Conservation (phyloP, 768 basidiomycete genomes). For the Kwoniella bestiolae region DNA sequence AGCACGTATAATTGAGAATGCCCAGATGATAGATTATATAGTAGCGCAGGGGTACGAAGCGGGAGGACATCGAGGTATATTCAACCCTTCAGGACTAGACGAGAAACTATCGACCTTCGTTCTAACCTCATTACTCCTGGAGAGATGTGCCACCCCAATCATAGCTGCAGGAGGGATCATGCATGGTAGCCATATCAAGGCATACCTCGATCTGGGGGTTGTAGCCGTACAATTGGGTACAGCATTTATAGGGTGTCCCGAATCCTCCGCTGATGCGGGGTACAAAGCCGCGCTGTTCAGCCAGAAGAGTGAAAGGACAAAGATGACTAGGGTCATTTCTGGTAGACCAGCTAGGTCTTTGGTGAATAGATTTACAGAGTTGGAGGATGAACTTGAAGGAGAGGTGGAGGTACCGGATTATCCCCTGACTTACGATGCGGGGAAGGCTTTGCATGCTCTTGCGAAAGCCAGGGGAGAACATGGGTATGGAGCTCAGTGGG, state of each 20-base stretch:
- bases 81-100: slow-evolving; percentile 36
- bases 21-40: slow-evolving; percentile 37
- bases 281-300: slow-evolving; percentile 32
- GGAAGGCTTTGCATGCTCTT: slow-evolving; percentile 43
- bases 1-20: slow-evolving; percentile 23
- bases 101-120: slow-evolving; percentile 32
- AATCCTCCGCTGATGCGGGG: slow-evolving; percentile 41
- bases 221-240: slow-evolving; percentile 48
- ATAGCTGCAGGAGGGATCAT: slow-evolving; percentile 52
- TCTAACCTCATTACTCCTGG: slow-evolving; percentile 26
- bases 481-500: slow-evolving; percentile 50
- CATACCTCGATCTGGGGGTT: slow-evolving; percentile 35
- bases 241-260: slow-evolving; percentile 39
- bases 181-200: slow-evolving; percentile 38
- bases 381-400: slow-evolving; percentile 3
- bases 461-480: slow-evolving; percentile 39
- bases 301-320: slow-evolving; percentile 22
- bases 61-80: slow-evolving; percentile 47
- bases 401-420: slow-evolving; percentile 32
- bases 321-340: slow-evolving; percentile 40
- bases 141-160: slow-evolving; percentile 27
- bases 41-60: slow-evolving; percentile 50
- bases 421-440: slow-evolving; percentile 47
- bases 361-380: slow-evolving; percentile 37
- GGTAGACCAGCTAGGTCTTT: slow-evolving; percentile 46